Percentiles rank a stretch among this genome's conserved stretches.
These are phyloP conservation scores for Backusella circina DNA, from an alignment of 192 early-diverging fungal species.

Conservation along the genomic window DNA sequence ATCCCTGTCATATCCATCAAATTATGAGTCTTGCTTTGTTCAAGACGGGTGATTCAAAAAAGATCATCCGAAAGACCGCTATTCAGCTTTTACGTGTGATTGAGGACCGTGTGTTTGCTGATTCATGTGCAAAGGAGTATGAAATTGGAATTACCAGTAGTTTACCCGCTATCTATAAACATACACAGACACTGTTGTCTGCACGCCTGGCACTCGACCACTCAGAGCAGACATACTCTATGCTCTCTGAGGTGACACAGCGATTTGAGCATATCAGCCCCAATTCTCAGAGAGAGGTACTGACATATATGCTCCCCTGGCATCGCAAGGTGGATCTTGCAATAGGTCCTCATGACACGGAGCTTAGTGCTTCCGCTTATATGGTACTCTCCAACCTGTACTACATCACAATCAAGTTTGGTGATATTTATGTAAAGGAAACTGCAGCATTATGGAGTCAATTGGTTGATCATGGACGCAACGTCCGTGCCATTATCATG, in stretches of 20 bases:
- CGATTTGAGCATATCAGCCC: constrained; percentile 60
- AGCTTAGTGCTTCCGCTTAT: constrained; percentile 44
- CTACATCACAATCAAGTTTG: constrained; percentile 79
- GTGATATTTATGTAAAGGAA: constrained; percentile 73
- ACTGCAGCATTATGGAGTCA: constrained; percentile 76
- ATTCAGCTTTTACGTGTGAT: constrained; percentile 67
- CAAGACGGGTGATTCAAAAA: constrained; percentile 71
- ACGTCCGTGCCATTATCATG: constrained; percentile 62
- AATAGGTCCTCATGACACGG: constrained; percentile 37
- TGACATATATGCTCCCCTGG: constrained; percentile 79
- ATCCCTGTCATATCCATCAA: constrained; percentile 60
- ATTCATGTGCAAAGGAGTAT: constrained; percentile 58
- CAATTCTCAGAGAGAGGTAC: constrained; percentile 62
- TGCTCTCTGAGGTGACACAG: constrained; percentile 75
- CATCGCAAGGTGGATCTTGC: constrained; percentile 68
- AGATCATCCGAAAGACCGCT: constrained; percentile 66
- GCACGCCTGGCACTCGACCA: constrained; percentile 62
- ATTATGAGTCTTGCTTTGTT: constrained; percentile 70
- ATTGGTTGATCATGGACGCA: constrained; percentile 59
- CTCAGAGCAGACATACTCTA: constrained; percentile 59
- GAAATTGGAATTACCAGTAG: constrained; percentile 68
- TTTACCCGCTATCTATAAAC: constrained; percentile 75
- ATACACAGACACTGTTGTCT: constrained; percentile 69
- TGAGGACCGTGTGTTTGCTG: constrained; percentile 59
- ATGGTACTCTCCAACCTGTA: constrained; percentile 74